Conservation (phyloP, 2,329 filamentous ascomycete species). For the Didymellaceae sp. region DNA sequence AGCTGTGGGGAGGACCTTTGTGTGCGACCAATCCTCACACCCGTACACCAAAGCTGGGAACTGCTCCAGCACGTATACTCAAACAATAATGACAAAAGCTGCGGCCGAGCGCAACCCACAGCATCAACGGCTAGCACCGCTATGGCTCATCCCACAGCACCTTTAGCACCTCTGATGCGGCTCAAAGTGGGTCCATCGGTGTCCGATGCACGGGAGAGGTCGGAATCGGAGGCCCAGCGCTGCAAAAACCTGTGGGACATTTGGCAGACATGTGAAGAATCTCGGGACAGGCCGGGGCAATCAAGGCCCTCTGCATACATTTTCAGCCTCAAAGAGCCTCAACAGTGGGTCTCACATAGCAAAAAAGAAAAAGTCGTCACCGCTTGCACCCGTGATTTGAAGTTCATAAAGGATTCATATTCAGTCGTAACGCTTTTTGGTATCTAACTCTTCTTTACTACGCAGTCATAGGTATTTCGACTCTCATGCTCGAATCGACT, state of each 20-base stretch:
- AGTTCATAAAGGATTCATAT: conserved; percentile 8
- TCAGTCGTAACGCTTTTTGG: conserved; percentile 7
- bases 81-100: no score
- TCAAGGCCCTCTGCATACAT: background rate
- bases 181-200: conserved; percentile 10
- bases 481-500: conserved; percentile 1
- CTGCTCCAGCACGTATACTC: no score
- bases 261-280: conserved; percentile 7
- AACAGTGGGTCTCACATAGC: conserved; percentile 9
- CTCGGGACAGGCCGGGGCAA: background rate
- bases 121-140: conserved; percentile 1
- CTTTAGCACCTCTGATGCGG: conserved; percentile 4
- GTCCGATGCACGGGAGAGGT: conserved; percentile 1
- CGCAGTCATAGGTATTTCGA: no score
- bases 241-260: background rate
- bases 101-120: background rate
- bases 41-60: no score
- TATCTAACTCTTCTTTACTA: no score
- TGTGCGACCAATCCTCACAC: no score
- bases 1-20: no score
- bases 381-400: conserved; percentile 1
- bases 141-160: background rate
- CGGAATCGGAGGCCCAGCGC: background rate
- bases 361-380: conserved; percentile 8
- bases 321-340: conserved; percentile 4